These are phyloP conservation scores for Mortierella sp. DNA, from an alignment of 371 early-diverging fungal species.

Conservation along the genomic window DNA sequence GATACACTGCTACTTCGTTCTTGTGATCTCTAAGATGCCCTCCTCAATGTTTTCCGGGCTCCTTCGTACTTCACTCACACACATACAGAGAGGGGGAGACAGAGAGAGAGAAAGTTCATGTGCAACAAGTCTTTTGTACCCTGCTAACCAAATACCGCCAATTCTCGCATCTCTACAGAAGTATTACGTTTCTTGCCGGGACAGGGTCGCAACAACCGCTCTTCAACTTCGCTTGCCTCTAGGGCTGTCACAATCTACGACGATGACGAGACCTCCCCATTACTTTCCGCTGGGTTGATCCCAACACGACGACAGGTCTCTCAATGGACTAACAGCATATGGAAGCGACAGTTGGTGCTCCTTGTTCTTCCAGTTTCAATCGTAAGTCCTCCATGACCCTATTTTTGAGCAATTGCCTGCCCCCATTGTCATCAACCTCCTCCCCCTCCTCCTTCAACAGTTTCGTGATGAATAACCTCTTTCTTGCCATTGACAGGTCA, in stretches of 20 bases:
- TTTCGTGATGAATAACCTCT: conserved; percentile 4
- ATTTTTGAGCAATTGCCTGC: neutral
- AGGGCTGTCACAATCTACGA: conserved; percentile 56
- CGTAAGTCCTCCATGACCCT: conserved; percentile 39
- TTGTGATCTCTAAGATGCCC: neutral
- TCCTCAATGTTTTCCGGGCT: neutral
- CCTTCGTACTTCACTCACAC: neutral
- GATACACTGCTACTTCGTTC: neutral
- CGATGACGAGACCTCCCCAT: conserved; percentile 61
- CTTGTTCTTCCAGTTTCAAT: conserved; percentile 60
- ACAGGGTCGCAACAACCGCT: conserved; percentile 48
- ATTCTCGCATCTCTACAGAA: conserved; percentile 10
- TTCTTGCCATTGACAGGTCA: conserved; percentile 23
- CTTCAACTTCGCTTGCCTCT: conserved; percentile 54
- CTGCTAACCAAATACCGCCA: neutral
- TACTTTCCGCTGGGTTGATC: conserved; percentile 54
- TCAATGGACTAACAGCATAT: conserved; percentile 64
- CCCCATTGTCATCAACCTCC: neutral
- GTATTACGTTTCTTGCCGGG: conserved; percentile 49
- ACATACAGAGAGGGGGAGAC: too few relatives aligned
- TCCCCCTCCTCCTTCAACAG: neutral
- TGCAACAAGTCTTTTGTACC: neutral
- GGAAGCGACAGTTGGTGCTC: conserved; percentile 58
- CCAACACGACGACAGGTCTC: conserved; percentile 60
- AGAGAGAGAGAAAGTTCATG: neutral